Evolutionary conservation across 352 stramenopile species (phyloP).

Genomic region (Pythium rhizo-oryzae): DNA sequence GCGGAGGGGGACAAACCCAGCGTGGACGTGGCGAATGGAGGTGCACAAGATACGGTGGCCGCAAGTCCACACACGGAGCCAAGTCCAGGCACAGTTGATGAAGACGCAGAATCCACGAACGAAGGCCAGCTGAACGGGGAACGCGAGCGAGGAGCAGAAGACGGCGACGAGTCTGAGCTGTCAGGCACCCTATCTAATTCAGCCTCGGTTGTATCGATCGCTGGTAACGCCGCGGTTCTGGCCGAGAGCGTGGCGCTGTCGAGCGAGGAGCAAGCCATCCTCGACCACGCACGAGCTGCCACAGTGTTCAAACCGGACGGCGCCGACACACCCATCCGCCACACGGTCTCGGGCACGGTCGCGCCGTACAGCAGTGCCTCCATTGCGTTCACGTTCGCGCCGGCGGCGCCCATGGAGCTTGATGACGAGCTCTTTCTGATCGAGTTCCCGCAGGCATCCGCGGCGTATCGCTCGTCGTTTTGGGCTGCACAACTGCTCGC

Average conservation of each 20-base stretch:
- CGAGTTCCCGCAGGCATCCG: constrained; percentile 35
- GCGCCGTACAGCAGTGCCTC: constrained; percentile 46
- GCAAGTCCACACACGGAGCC: background rate
- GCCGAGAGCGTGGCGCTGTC: constrained; percentile 18
- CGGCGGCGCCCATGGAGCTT: constrained; percentile 40
- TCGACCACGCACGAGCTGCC: constrained; percentile 31
- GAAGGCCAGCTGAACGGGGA: background rate
- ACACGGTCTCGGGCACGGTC: constrained; percentile 47
- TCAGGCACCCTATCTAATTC: background rate
- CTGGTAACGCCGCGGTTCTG: background rate
- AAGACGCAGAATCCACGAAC: background rate
- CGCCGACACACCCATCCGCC: constrained; percentile 42
- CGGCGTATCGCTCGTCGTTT: constrained; percentile 11
- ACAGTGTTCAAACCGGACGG: constrained; percentile 46
- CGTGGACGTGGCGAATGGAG: background rate
- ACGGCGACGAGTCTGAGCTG: background rate
- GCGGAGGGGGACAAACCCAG: background rate
- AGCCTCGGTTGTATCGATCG: background rate
- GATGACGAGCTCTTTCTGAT: constrained; percentile 39
- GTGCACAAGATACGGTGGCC: background rate
- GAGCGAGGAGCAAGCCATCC: constrained; percentile 38
- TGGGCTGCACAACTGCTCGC: constrained; percentile 16
- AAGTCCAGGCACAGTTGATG: background rate
- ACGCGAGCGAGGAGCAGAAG: background rate
- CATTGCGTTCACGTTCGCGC: constrained; percentile 66